These are phyloP conservation scores for Parsonsia alboflavescens DNA, from an alignment of 257 asterid species.

Conservation along the genomic window DNA sequence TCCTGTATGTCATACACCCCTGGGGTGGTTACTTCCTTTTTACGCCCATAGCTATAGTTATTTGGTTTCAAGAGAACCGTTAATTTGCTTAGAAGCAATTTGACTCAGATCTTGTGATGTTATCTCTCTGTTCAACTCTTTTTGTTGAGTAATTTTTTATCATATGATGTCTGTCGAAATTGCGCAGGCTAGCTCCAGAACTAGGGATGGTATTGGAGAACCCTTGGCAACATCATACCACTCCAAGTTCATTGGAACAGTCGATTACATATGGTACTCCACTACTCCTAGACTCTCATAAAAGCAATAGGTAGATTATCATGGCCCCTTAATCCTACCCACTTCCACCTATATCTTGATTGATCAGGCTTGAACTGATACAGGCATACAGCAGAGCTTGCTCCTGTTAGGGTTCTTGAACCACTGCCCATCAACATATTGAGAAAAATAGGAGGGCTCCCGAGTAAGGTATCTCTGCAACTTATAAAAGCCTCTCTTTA, in stretches of 20 bases:
- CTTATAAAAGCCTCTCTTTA: not conserved
- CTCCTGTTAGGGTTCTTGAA: slow-evolving; percentile 78
- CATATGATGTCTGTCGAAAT: slow-evolving; percentile 7
- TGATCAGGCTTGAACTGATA: slow-evolving; percentile 13
- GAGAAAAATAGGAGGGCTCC: slow-evolving; percentile 66
- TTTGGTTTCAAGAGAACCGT: not conserved
- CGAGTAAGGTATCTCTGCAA: slow-evolving; percentile 48
- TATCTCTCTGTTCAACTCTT: not conserved
- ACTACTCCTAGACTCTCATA: slow-evolving; percentile 35
- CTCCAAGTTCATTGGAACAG: slow-evolving; percentile 66
- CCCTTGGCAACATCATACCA: slow-evolving; percentile 78
- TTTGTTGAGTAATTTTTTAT: not conserved
- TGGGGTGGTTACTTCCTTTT: not conserved
- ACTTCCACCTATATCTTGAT: not conserved
- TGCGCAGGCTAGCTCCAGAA: slow-evolving; percentile 57
- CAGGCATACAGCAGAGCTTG: slow-evolving; percentile 78
- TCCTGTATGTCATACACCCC: slow-evolving; percentile 42
- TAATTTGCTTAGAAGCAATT: not conserved
- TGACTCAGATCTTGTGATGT: not conserved
- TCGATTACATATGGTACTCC: slow-evolving; percentile 80
- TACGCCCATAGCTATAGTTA: not conserved
- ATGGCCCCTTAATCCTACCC: not conserved
- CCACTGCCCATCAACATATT: slow-evolving; percentile 41
- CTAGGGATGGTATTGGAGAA: slow-evolving; percentile 68
- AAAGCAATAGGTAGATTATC: not conserved